Evolutionary conservation across 169 alveolate genomes (phyloP).

Genomic region (Plasmodium vivax): DNA sequence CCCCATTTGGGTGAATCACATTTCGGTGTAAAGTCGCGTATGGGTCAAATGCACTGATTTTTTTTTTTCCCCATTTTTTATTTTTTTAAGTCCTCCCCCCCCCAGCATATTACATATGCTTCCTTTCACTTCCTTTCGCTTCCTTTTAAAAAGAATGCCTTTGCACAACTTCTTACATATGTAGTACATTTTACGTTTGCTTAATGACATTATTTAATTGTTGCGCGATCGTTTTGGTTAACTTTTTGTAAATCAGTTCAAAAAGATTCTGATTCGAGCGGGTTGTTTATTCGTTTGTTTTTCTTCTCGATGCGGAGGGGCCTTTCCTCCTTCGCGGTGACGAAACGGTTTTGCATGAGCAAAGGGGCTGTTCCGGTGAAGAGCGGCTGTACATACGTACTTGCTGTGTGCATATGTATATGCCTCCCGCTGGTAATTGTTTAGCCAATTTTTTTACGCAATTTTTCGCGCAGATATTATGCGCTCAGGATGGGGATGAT

Average conservation of each 20-base stretch:
- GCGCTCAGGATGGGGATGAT: neutral
- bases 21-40: neutral
- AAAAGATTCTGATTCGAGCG: neutral
- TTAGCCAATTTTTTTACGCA: neutral
- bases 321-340: neutral
- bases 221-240: neutral
- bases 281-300: neutral
- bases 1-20: neutral
- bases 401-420: neutral
- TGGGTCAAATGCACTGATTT: neutral
- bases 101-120: neutral
- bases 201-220: neutral
- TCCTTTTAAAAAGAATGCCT: neutral
- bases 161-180: neutral
- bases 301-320: neutral
- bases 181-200: slow-evolving; percentile 5
- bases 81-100: slow-evolving; percentile 26
- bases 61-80: neutral
- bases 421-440: neutral
- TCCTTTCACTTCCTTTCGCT: neutral
- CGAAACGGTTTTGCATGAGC: neutral
- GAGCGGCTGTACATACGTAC: neutral
- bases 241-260: neutral
- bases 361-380: neutral
- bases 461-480: neutral